Base-by-base conservation (phyloP, 371 early-diverging fungal genomes). In the Syncephalastrum racemosum region DNA sequence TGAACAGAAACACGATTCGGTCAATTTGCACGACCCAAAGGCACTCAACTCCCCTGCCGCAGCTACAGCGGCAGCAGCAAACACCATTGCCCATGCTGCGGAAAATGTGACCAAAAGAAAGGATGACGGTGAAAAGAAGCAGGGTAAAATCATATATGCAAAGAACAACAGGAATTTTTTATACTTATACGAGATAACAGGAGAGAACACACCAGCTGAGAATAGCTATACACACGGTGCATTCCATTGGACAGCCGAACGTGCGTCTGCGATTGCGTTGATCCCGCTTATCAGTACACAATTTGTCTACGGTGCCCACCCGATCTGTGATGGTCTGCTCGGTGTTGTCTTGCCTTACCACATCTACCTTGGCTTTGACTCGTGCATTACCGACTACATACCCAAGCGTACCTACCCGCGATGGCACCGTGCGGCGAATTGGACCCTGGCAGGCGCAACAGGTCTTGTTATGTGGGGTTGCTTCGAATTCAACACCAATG, bases 401-500 rank as follows among this genome's bases (percentile, higher is more conserved):
- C 91, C 89, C 22, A 69, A 69, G 27, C 83, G 93, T 25, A 82
- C 79, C 40, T 83, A 71, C 71, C 86, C 88, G 25, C 70, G 80
- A 24, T 59, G 88, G 43, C 73, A 91, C 80, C 72, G 78, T 43
- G 68, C 83, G 40, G 56, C 78, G n/a, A 79, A 62, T 58, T 87
- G 86, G 82, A 60, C 82, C 24, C 73, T 93, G 41, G 73, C 75
- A n/a, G 75, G 71, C 10, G 65, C 83, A 23, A 93, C 95, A 4
- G 87, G 81, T 14, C 62, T 88, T 46, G 73, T 83, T 5, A 73
- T 95, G 70, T 92, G 92, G 77, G 97, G 96, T n/a, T 89, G 87
- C 67, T 97, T 89, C 77, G 75, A 88, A 64, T 91, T 96, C 81
- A 97, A 97, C 81, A 96, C 97, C 19, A 88, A 91, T 47, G 97